These are phyloP conservation scores for Nicotiana knightiana DNA, from an alignment of 257 asterid genomes.

Conservation along the genomic window DNA sequence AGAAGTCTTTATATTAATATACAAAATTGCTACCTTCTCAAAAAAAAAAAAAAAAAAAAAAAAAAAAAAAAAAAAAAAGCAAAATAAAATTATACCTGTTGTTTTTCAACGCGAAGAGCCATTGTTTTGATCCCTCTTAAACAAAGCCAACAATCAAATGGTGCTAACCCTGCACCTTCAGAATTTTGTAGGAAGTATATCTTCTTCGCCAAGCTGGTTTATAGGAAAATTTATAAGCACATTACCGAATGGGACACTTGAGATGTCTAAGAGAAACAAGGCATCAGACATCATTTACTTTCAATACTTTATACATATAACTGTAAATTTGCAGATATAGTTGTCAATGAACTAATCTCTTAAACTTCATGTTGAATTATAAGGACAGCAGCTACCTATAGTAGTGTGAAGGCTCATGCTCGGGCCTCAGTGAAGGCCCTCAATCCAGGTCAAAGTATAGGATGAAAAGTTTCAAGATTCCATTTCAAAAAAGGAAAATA, in stretches of 20 bases:
- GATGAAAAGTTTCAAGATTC: background rate
- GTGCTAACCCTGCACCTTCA: constrained; percentile 91
- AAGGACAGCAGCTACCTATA: background rate
- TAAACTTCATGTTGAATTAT: background rate
- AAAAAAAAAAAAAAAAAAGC: background rate
- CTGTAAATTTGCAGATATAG: background rate
- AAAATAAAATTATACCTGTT: constrained; percentile 49
- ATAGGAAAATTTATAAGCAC: background rate
- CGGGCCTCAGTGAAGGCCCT: background rate
- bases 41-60: background rate
- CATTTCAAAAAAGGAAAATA: too few relatives aligned
- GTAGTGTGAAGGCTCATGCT: background rate
- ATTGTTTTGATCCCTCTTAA: constrained; percentile 87
- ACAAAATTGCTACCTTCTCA: too few relatives aligned
- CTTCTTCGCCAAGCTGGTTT: constrained; percentile 61
- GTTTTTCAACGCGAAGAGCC: constrained; percentile 87
- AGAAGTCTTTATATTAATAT: too few relatives aligned
- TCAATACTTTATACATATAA: background rate
- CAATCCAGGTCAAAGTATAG: background rate
- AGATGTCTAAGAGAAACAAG: background rate
- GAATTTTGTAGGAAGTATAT: constrained; percentile 85
- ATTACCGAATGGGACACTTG: background rate
- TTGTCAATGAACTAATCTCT: background rate
- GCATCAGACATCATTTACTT: background rate
- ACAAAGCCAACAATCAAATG: constrained; percentile 98